These are phyloP conservation scores for Thelonectria discophora DNA, from an alignment of 2,329 filamentous ascomycete species.

Conservation along the genomic window DNA sequence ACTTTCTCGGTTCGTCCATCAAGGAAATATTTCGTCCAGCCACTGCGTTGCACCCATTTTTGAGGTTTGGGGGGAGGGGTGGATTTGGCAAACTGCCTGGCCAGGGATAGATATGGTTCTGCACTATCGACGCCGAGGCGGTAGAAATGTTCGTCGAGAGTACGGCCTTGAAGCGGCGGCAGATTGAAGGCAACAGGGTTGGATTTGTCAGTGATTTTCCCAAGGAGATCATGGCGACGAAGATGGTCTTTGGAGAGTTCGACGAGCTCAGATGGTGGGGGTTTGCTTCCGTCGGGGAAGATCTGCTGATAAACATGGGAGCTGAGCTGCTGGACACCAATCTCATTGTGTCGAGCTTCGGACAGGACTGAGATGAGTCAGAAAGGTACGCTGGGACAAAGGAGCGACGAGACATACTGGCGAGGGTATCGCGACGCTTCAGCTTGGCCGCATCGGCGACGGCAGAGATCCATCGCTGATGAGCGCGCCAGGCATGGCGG, in stretches of 20 bases:
- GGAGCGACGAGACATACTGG: constrained; percentile 48
- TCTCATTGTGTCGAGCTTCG: constrained; percentile 83
- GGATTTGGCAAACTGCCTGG: constrained; percentile 76
- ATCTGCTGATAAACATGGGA: constrained; percentile 82
- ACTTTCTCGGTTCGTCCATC: constrained; percentile 77
- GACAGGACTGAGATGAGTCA: constrained; percentile 52
- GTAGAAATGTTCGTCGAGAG: constrained; percentile 93
- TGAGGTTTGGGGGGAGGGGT: constrained; percentile 67
- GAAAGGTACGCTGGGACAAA: neutral
- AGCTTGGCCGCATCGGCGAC: constrained; percentile 40
- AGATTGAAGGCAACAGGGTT: constrained; percentile 86
- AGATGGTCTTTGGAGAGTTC: constrained; percentile 85
- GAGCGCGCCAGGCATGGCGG: constrained; percentile 47
- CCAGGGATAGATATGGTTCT: constrained; percentile 80
- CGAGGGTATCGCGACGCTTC: constrained; percentile 45
- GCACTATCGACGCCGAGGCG: constrained; percentile 86
- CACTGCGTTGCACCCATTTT: constrained; percentile 81
- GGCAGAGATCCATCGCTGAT: constrained; percentile 57
- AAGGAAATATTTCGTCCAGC: constrained; percentile 91
- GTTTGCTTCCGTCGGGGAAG: constrained; percentile 68
- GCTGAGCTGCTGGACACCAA: constrained; percentile 94
- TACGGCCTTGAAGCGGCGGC: constrained; percentile 78
- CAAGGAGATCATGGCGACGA: constrained; percentile 82
- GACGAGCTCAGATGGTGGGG: constrained; percentile 76
- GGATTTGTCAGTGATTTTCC: constrained; percentile 84